These are phyloP conservation scores for Leptographium procerum DNA, from an alignment of 2,329 filamentous ascomycete genomes.

Conservation along the genomic window DNA sequence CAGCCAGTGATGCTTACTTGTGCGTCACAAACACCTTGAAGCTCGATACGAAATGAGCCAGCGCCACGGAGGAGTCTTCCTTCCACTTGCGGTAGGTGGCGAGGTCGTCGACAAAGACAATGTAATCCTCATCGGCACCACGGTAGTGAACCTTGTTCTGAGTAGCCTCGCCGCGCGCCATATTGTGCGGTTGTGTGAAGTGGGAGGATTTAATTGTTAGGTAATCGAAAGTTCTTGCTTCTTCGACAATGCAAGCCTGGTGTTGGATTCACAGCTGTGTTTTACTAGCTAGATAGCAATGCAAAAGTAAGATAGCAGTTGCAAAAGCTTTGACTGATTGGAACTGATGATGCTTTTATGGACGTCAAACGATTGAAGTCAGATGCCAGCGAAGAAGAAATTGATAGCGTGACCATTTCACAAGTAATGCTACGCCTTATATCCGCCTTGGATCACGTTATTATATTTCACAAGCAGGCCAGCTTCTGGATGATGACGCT, in stretches of 20 bases:
- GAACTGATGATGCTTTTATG: not conserved
- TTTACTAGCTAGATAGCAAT: not conserved
- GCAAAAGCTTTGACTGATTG: not conserved
- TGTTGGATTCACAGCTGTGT: not conserved
- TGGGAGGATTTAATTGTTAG: constrained; percentile 4
- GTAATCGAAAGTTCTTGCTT: constrained; percentile 3
- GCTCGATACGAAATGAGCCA: constrained; percentile 73
- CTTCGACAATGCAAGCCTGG: not conserved
- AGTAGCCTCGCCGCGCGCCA: constrained; percentile 60
- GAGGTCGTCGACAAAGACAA: constrained; percentile 47
- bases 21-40: constrained; percentile 88
- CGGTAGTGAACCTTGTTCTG: constrained; percentile 79
- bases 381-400: not conserved
- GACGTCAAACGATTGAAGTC: not conserved
- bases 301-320: not conserved
- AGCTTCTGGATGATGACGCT: constrained; percentile 2
- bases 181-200: constrained; percentile 22
- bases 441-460: not conserved
- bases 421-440: not conserved
- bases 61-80: constrained; percentile 63
- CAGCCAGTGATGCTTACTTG: too few species aligned
- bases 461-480: too few species aligned
- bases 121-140: constrained; percentile 50
- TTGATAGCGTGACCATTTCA: not conserved
- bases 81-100: constrained; percentile 71